Evolutionary conservation across 1,284 basidiomycete genomes (phyloP).

Genomic region (Tetrapyrgos nigripes): DNA sequence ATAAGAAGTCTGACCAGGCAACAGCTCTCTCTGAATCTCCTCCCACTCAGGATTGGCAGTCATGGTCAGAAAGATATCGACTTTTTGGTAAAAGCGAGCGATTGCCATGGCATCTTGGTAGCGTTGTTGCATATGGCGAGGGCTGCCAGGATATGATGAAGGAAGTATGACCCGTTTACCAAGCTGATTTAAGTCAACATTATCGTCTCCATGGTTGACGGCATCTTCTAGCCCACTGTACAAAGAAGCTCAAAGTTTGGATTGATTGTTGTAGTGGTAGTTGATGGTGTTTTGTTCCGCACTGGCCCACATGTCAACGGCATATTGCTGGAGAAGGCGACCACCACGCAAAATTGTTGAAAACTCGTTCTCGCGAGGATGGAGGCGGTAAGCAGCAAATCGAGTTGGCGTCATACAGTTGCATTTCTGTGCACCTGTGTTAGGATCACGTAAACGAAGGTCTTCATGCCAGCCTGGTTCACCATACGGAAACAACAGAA

Average conservation of each 20-base stretch:
- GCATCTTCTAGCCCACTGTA: constrained; percentile 43
- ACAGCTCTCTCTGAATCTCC: constrained; percentile 46
- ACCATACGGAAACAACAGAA: constrained; percentile 39
- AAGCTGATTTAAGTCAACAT: constrained; percentile 27
- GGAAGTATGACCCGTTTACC: constrained; percentile 46
- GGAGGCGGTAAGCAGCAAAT: constrained; percentile 40
- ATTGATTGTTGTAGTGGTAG: constrained; percentile 42
- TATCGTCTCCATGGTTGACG: constrained; percentile 12
- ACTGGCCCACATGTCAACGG: constrained; percentile 42
- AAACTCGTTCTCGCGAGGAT: constrained; percentile 29
- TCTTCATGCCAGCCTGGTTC: constrained; percentile 45
- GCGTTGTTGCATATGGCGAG: constrained; percentile 45
- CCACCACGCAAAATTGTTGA: constrained; percentile 42
- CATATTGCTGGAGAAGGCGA: constrained; percentile 46
- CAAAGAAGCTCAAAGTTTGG: constrained; percentile 38
- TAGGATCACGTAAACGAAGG: constrained; percentile 20
- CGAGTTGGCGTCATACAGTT: constrained; percentile 31
- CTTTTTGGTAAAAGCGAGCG: constrained; percentile 34
- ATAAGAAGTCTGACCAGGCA: constrained; percentile 42
- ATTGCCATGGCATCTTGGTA: constrained; percentile 54
- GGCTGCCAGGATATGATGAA: constrained; percentile 46
- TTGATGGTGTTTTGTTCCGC: constrained; percentile 38
- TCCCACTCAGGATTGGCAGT: constrained; percentile 53
- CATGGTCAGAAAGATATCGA: constrained; percentile 53
- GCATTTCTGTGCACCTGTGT: neutral